phyloP scores from a whole-genome alignment of 2,329 filamentous ascomycete species.

The Pestalotiopsis sp. region DNA sequence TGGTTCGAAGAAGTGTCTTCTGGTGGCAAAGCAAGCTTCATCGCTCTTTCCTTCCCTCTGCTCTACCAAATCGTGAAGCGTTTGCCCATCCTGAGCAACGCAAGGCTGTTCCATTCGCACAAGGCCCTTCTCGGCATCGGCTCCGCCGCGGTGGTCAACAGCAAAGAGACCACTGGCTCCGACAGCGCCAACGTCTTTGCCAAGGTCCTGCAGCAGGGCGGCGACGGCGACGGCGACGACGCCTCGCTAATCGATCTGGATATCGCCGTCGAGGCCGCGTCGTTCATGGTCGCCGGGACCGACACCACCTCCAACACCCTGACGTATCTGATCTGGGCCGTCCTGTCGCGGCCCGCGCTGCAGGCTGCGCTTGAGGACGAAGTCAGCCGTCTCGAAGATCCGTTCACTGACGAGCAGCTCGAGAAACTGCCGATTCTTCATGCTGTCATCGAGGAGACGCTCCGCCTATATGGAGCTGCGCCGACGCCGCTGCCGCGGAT shows the following conservation, averaged over 20 bases:
- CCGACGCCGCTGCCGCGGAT: not conserved
- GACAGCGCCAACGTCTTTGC: not conserved
- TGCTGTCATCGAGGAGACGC: not conserved
- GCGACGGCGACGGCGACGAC: not conserved
- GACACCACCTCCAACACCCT: conserved; percentile 55
- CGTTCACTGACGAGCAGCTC: not conserved
- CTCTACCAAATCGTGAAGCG: not conserved
- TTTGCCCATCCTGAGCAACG: not conserved
- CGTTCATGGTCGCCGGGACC: conserved; percentile 52
- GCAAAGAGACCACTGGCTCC: not conserved
- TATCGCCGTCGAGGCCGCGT: conserved; percentile 35
- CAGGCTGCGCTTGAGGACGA: conserved; percentile 14
- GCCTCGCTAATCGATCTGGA: not conserved
- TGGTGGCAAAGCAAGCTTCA: not conserved
- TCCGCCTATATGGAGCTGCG: not conserved
- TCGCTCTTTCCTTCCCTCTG: not conserved
- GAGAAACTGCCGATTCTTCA: not conserved
- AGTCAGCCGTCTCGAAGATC: not conserved
- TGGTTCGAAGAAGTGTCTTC: not conserved
- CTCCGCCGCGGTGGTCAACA: not conserved
- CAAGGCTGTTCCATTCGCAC: not conserved
- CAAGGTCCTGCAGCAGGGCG: not conserved
- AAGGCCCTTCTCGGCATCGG: not conserved
- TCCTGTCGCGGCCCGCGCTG: conserved; percentile 33
- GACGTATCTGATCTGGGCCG: conserved; percentile 47